A percentile compares a stretch with the other conserved stretches of the same genome.
phyloP scores from a whole-genome alignment of 169 alveolate species.

The Plasmodium yoelii region DNA sequence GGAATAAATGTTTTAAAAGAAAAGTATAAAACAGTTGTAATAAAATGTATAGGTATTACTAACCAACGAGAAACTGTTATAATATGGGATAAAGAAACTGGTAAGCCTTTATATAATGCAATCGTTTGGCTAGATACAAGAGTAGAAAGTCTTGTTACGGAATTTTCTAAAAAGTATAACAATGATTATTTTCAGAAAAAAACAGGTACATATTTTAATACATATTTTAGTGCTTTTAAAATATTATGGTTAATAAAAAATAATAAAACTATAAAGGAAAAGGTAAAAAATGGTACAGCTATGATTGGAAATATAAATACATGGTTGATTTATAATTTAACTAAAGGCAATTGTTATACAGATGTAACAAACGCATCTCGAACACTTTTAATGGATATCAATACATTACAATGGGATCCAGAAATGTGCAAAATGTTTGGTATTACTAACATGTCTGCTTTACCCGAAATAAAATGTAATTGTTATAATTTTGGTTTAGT shows the following conservation, averaged over 20 bases:
- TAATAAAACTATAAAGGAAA: constrained; percentile 77
- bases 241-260: constrained; percentile 89
- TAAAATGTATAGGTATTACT: constrained; percentile 89
- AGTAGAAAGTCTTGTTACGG: constrained; percentile 85
- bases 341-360: constrained; percentile 89
- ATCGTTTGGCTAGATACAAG: constrained; percentile 95
- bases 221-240: constrained; percentile 92
- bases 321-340: constrained; percentile 87
- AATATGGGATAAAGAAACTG: constrained; percentile 91
- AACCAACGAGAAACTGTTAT: constrained; percentile 91
- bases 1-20: constrained; percentile 72
- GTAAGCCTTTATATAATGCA: constrained; percentile 93
- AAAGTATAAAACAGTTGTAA: constrained; percentile 56
- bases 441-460: constrained; percentile 75
- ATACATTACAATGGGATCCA: constrained; percentile 90
- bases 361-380: constrained; percentile 96
- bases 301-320: constrained; percentile 92
- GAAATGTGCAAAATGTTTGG: constrained; percentile 85
- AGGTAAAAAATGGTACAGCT: constrained; percentile 81
- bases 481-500: constrained; percentile 84
- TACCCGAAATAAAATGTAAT: constrained; percentile 83
- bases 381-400: constrained; percentile 91
- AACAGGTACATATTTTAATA: constrained; percentile 92
- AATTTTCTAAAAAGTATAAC: constrained; percentile 77
- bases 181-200: constrained; percentile 83